phyloP scores from a whole-genome alignment of 2,329 filamentous ascomycete species.

The Akanthomyces uredinophilus region DNA sequence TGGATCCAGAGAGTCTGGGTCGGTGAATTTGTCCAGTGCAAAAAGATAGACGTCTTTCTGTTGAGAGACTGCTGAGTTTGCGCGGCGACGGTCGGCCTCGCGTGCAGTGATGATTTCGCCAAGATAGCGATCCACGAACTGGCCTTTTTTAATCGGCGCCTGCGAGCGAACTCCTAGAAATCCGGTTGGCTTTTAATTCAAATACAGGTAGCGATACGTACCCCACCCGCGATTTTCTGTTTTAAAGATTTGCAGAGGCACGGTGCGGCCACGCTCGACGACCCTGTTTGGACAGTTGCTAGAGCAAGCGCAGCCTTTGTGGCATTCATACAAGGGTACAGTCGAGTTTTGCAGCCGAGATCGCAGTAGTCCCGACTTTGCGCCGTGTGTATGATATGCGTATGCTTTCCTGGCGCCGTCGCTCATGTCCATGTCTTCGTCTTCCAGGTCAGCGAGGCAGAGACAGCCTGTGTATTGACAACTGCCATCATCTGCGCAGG shows the following conservation, averaged over 20 bases:
- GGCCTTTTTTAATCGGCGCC: constrained; percentile 60
- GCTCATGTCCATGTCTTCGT: constrained; percentile 27
- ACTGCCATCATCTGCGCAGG: constrained; percentile 55
- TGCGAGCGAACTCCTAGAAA: constrained; percentile 56
- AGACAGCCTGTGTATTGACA: constrained; percentile 65
- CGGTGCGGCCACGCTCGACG: constrained; percentile 65
- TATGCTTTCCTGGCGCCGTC: constrained; percentile 37
- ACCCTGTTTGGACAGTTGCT: constrained; percentile 65
- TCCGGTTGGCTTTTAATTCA: not conserved
- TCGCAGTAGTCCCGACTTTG: constrained; percentile 47
- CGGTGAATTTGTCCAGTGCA: constrained; percentile 72
- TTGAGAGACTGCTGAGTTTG: constrained; percentile 46
- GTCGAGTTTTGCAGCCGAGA: constrained; percentile 48
- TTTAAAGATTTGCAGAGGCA: constrained; percentile 72
- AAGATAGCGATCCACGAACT: constrained; percentile 76
- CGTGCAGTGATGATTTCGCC: constrained; percentile 62
- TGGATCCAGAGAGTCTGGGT: constrained; percentile 50
- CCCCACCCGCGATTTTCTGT: constrained; percentile 72
- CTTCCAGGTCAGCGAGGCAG: constrained; percentile 61
- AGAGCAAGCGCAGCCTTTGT: constrained; percentile 63
- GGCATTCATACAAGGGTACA: constrained; percentile 74
- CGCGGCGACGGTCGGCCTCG: constrained; percentile 62
- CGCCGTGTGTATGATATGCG: constrained; percentile 58
- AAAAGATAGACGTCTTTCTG: constrained; percentile 78
- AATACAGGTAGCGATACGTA: constrained; percentile 25